Conservation (phyloP, 148 eudicot genomes). For the Vaccinium corymbosum region DNA sequence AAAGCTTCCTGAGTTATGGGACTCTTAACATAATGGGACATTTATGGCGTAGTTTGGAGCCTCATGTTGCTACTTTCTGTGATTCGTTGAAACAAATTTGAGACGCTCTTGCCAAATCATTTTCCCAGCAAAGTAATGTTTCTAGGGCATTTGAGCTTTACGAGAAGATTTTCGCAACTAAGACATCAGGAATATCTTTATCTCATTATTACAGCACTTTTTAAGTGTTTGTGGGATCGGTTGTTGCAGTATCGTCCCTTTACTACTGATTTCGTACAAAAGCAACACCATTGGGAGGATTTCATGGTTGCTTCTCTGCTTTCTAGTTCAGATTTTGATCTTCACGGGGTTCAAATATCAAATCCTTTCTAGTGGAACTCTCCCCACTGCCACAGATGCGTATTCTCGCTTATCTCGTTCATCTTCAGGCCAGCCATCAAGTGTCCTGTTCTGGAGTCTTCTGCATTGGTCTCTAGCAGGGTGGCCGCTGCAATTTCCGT, state of each 20-base stretch:
- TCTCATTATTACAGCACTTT: neutral
- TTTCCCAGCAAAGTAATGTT: neutral
- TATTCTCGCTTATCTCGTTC: neutral
- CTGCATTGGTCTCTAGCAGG: neutral
- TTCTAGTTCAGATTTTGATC: neutral
- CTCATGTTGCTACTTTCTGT: too few species aligned
- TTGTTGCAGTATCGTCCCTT: neutral
- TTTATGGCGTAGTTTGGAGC: too few species aligned
- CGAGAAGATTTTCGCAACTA: neutral
- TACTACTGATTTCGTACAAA: neutral
- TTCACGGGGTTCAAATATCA: neutral
- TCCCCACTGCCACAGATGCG: neutral
- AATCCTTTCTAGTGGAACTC: neutral
- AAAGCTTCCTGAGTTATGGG: too few species aligned
- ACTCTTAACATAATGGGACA: too few species aligned
- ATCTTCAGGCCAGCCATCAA: neutral
- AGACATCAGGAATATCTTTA: neutral
- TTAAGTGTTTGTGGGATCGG: neutral
- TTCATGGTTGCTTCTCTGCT: neutral
- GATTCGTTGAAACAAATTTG: too few species aligned
- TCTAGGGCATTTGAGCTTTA: neutral
- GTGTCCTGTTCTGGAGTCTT: neutral
- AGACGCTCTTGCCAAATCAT: neutral
- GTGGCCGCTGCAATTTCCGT: neutral
- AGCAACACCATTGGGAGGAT: neutral